Evolutionary conservation across 352 stramenopile species (phyloP).

Genomic region (Pythium pectinolyticum): DNA sequence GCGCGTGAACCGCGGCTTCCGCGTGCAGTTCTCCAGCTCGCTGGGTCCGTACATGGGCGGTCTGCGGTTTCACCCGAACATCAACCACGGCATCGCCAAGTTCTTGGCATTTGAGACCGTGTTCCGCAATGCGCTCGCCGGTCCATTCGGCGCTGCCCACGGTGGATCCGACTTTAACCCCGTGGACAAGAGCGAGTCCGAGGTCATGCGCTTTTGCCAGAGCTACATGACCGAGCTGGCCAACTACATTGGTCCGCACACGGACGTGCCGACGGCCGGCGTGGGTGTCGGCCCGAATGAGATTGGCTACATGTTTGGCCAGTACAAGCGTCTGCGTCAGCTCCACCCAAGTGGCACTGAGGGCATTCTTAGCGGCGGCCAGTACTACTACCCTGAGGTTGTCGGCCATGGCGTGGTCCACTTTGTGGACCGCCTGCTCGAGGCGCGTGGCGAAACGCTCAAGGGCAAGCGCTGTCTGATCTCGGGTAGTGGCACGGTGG

Average conservation of each 20-base stretch:
- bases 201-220: conserved; percentile 98
- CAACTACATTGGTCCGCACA: conserved; percentile 97
- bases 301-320: conserved; percentile 97
- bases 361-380: conserved; percentile 88
- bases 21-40: conserved; percentile 95
- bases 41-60: conserved; percentile 94
- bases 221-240: conserved; percentile 97
- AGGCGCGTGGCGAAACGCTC: conserved; percentile 91
- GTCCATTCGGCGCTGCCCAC: conserved; percentile 75
- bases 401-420: conserved; percentile 93
- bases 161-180: conserved; percentile 97
- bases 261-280: conserved; percentile 94
- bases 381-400: conserved; percentile 90
- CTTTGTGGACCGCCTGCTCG: conserved; percentile 94
- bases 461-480: conserved; percentile 97
- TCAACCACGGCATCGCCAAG: conserved; percentile 89
- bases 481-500: conserved; percentile 93
- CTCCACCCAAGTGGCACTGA: conserved; percentile 78
- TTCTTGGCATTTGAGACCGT: conserved; percentile 94
- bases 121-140: conserved; percentile 94
- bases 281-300: conserved; percentile 93
- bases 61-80: conserved; percentile 93
- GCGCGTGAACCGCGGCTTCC: conserved; percentile 96
- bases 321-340: conserved; percentile 96
- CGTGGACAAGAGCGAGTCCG: conserved; percentile 95